Evolutionary conservation across 2,329 filamentous ascomycete species (phyloP).

Genomic region (Curvularia sp.): DNA sequence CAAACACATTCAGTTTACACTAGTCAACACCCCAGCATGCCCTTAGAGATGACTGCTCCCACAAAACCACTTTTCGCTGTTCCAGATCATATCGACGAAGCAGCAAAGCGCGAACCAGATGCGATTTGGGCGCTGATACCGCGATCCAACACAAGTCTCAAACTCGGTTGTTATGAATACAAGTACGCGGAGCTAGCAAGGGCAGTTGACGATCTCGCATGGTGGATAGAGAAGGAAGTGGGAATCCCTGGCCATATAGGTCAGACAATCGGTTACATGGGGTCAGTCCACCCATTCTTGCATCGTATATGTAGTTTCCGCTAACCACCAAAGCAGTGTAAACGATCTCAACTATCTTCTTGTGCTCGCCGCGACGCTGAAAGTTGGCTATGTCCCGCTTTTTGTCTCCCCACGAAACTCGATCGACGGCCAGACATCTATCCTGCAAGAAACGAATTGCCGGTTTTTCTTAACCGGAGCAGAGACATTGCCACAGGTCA

Average conservation of each 20-base stretch:
- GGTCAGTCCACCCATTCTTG: neutral
- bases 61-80: constrained; percentile 1
- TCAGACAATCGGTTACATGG: constrained; percentile 3
- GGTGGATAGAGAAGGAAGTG: constrained; percentile 1
- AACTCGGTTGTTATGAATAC: neutral
- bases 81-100: constrained; percentile 5
- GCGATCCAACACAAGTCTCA: neutral
- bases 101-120: constrained; percentile 4
- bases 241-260: neutral
- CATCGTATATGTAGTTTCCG: neutral
- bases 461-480: neutral
- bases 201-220: constrained; percentile 1
- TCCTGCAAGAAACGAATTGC: constrained; percentile 1
- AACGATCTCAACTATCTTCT: constrained; percentile 4
- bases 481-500: no score
- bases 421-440: neutral
- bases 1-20: no score
- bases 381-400: constrained; percentile 4
- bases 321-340: neutral
- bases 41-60: no score
- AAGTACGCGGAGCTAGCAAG: neutral
- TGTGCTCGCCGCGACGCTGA: constrained; percentile 1
- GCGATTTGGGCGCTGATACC: constrained; percentile 1
- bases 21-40: no score
- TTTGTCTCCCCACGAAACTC: constrained; percentile 6